Base-by-base conservation (phyloP, 2,329 filamentous ascomycete species). In the Akanthomyces muscarius region DNA sequence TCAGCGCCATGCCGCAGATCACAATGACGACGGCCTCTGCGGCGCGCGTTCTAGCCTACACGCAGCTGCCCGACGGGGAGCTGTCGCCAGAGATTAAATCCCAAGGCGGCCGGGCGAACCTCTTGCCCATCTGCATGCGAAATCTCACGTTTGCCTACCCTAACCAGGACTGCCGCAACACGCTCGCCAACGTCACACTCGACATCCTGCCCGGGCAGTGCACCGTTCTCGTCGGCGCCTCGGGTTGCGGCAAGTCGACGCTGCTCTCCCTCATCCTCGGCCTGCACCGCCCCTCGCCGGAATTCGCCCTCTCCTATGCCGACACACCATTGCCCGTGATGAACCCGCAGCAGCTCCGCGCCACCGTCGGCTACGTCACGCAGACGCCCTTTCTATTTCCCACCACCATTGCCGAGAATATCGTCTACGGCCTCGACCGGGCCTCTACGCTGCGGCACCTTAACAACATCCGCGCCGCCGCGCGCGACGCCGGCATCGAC, bases 191-290 rank as follows among this genome's bases (percentile, higher is more conserved):
- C 25, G 73, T 96, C n/a, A 86, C 80, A n/a, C 77, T 97, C 8
- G 77, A 75, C 0, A 84, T 97, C 58, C 71, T 79, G 1, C 74
- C 82, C 0, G 86, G 88, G 25, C 86, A 83, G 4, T 90, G 86
- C 67, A 88, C 88, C 0, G 92, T 91, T 2, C 86, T 98, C 23
- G 92, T 96, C 2, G 93, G 94, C 1, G 78, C 84, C 0, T 97
- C 92, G 0, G 94, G 95, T 0, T 91, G 89, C n/a, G 94, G 95
- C 1, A 98, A 99, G 76, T 93, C 89, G 16, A 97, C 94, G 0
- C 81, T 97, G 42, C 83, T 89, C 0, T 85, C 89, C 0, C 77
- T 98, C 0, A 79, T 98, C 0, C 77, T 96, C 4, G 86, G 89
- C 1, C 80, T 97, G 0, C 92, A 95, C 67, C 67, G 74, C 2